Evolutionary conservation across 108 stramenopile species (phyloP), one percentile per base, ranked within the genome.

Genomic region (Fistulifera solaris): DNA sequence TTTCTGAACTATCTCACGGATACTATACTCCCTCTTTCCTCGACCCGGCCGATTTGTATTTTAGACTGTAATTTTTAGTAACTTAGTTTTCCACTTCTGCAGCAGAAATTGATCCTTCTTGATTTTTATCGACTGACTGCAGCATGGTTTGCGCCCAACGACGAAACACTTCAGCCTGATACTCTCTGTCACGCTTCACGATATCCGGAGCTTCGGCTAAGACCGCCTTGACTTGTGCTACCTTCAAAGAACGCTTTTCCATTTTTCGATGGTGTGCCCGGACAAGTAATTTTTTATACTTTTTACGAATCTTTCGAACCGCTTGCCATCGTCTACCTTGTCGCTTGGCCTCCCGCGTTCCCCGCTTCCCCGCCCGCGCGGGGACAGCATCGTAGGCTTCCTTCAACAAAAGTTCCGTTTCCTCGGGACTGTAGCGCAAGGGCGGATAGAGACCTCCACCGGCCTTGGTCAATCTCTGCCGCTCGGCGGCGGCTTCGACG

Each of bases 331-430:
- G 73, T 22, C 54, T 35, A 12, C 62, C 60, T 66, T 93, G 76
- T 11, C 87, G 75, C 48, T 76, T 69, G 22, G 82, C 62, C 39
- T 83, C 67, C 15, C 79, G 84, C 1, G 78, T 87, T 11, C 87
- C 85, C 13, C 87, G 80, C 53, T 79, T 81, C 6, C 91, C 91
- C 8, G 67, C 74, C 27, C 83, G 67, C 15, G 53, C 61, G 31
- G 91, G 91, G 25, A 88, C 52, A 55, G 66, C 57, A 11, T 70
- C 80, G 54, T 80, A 83, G 35, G 91, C 91, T 59, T 80, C 63
- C 22, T 69, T 64, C 56, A 93, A 68, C 43, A 93, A 66, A 27
- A 73, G 72, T 46, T 78, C 76, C 16, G 91, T 93, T 60, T 93
- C 91, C 61, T 88, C 87, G 27, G 75, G 70, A 18, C 74, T 74